Evolutionary conservation across 2,329 filamentous ascomycete genomes (phyloP).

Genomic region (Akanthomyces lecanii): DNA sequence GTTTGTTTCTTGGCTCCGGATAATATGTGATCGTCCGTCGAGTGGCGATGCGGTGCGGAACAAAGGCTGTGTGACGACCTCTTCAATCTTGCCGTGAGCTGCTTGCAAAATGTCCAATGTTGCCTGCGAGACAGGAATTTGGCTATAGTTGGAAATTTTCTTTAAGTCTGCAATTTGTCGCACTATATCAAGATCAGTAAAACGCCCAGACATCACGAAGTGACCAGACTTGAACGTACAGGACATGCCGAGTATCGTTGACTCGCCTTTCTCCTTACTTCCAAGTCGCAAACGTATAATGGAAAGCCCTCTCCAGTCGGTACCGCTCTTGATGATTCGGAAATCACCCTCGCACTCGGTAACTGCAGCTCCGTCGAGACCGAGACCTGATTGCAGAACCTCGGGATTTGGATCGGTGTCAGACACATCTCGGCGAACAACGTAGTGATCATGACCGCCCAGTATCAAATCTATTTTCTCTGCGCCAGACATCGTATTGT

Average conservation of each 20-base stretch:
- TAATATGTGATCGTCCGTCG: constrained; percentile 21
- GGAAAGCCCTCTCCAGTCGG: constrained; percentile 17
- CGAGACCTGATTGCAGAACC: constrained; percentile 18
- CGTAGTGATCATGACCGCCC: constrained; percentile 25
- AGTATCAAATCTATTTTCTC: constrained; percentile 24
- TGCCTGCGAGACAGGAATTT: neutral
- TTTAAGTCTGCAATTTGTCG: neutral
- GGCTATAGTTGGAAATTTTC: neutral
- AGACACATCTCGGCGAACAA: constrained; percentile 20
- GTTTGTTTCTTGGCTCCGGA: constrained; percentile 25
- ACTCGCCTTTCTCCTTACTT: neutral
- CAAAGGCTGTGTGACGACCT: constrained; percentile 21
- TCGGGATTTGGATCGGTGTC: constrained; percentile 19
- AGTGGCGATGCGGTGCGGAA: constrained; percentile 21
- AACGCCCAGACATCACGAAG: neutral
- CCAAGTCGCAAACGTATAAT: constrained; percentile 8
- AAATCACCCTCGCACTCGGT: neutral
- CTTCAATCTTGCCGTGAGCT: constrained; percentile 21
- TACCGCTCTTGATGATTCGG: constrained; percentile 20
- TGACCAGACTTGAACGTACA: neutral
- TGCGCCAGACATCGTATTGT: constrained; percentile 18
- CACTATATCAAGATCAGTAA: neutral
- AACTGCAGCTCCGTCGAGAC: neutral
- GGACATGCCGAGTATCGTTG: neutral
- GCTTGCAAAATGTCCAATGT: neutral